Conservation (phyloP, 805 yeast species). For the Myxozyma melibiosi region DNA sequence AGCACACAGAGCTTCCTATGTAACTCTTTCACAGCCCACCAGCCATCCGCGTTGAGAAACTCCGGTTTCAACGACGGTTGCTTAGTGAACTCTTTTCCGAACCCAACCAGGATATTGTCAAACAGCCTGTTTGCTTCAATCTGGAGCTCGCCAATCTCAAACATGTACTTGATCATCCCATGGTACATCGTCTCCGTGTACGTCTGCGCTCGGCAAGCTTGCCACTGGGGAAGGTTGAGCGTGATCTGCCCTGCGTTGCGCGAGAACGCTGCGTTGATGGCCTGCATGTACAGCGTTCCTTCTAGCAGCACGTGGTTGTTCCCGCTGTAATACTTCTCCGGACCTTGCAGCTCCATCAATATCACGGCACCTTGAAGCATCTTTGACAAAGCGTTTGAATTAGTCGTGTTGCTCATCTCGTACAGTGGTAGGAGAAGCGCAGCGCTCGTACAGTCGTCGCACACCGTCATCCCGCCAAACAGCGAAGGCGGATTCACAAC, state of each 20-base stretch:
- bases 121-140: neutral
- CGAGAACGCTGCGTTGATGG: neutral
- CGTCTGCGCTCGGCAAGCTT: neutral
- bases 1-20: neutral
- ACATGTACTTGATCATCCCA: neutral
- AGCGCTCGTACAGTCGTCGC: neutral
- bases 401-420: neutral
- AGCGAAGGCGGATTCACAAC: neutral
- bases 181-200: neutral
- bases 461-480: neutral
- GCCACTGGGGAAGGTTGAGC: neutral
- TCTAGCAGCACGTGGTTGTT: neutral
- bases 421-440: neutral
- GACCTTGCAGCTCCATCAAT: neutral
- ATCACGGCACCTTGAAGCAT: neutral
- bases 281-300: neutral
- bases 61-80: neutral
- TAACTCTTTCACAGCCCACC: neutral
- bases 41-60: neutral
- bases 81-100: neutral
- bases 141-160: neutral
- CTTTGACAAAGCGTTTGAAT: neutral
- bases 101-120: neutral
- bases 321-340: neutral
- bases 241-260: neutral